Evolutionary conservation across 192 early-diverging fungal genomes (phyloP), one percentile per base, ranked within the genome.

Genomic region (Backusella parvicylindrica): DNA sequence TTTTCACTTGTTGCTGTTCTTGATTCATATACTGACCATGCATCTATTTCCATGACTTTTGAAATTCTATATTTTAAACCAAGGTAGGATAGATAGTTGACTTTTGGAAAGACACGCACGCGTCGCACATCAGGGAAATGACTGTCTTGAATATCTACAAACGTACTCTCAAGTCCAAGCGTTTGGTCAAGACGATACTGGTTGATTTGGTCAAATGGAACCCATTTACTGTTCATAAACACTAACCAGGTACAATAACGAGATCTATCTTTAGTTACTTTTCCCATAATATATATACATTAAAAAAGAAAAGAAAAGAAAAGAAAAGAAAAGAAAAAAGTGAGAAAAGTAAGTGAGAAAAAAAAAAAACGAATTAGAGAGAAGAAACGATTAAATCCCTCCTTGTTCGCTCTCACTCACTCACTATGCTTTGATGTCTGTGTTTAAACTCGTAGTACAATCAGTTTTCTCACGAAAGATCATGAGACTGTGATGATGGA

Each of bases 11-110:
- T 16, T 3, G 23, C 3, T 12, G 53, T 50, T 21, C n/a, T 11
- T 28, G 11, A 13, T 28, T 60, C 53, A 28, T 60, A 60, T 60
- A 28, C 53, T 28, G 23, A 28, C 53, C 53, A 60, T 60, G 75
- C 75, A 63, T 68, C 75, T 18, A 50, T 43, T 75, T 79, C 73
- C 41, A 79, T 37, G 31, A 79, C 73, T 23, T 64, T 49, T 30
- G 71, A 69, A 50, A 79, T 65, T 31, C 78, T 65, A 40, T 74
- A 79, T 33, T 76, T 76, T 43, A 76, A 56, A 18, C 75, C 75
- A 37, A 76, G 43, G 49, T 76, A 68, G 31, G 66, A 69, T 28
- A 76, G 31, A 32, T 76, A 76, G 41, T 76, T 76, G 43, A 49
- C 49, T 63, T 53, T 26, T 6, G 75, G 75, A 38, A 76, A 76